phyloP scores from a whole-genome alignment of 208 protist genomes.

The Wallacemonas collosoma region DNA sequence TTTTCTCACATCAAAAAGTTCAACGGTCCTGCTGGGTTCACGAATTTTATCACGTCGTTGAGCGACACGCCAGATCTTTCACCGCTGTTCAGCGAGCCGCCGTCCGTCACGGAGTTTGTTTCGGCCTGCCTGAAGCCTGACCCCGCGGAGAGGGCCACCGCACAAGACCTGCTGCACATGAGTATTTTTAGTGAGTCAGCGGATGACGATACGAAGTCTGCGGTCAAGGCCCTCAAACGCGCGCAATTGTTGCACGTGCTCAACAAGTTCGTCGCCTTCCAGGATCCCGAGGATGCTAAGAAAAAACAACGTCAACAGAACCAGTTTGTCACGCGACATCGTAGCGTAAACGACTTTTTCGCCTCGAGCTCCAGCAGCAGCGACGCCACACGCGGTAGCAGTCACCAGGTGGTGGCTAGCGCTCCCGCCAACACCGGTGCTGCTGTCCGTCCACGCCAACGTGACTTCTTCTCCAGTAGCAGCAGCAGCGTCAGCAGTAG shows the following conservation, averaged over 20 bases:
- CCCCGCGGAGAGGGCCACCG: conserved; percentile 65
- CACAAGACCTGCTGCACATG: conserved; percentile 71
- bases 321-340: conserved; percentile 15
- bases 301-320: conserved; percentile 9
- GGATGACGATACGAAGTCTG: conserved; percentile 69
- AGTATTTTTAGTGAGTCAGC: conserved; percentile 75
- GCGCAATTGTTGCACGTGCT: conserved; percentile 85
- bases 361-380: conserved; percentile 19
- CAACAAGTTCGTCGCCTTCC: conserved; percentile 86
- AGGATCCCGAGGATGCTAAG: conserved; percentile 54
- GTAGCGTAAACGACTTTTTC: conserved; percentile 22
- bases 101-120: conserved; percentile 81
- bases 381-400: conserved; percentile 11
- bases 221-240: conserved; percentile 70
- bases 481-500: not conserved
- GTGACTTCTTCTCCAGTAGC: conserved; percentile 30
- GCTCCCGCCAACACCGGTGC: no score
- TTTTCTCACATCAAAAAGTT: conserved; percentile 80
- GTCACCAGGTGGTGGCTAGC: no score
- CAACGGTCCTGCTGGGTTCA: conserved; percentile 73
- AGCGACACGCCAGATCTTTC: conserved; percentile 86
- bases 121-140: conserved; percentile 81
- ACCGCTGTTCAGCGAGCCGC: conserved; percentile 65
- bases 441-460: not conserved
- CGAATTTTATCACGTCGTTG: conserved; percentile 78